A percentile compares a stretch with the other conserved stretches of the same genome.
Conservation (phyloP, 257 asterid species). For the Ilex asprella region DNA sequence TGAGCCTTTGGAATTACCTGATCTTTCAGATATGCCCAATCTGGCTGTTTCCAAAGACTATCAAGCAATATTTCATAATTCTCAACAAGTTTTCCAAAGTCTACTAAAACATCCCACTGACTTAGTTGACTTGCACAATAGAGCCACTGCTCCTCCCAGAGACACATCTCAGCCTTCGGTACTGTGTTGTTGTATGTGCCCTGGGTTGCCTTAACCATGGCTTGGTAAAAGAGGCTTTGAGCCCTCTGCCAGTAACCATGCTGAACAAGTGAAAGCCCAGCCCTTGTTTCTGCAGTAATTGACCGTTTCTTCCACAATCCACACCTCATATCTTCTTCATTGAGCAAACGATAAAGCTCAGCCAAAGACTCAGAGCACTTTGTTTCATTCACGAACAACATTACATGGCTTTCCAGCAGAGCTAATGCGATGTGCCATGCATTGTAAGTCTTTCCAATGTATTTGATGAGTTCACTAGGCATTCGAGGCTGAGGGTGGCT, state of each 20-base stretch:
- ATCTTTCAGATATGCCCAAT: conserved; percentile 88
- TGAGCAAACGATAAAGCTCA: conserved; percentile 92
- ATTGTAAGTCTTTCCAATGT: conserved; percentile 94
- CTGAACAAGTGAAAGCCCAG: conserved; percentile 97
- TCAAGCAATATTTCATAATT: conserved; percentile 92
- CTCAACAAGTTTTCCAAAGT: conserved; percentile 87
- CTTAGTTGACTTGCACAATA: conserved; percentile 91
- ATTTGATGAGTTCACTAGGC: conserved; percentile 97
- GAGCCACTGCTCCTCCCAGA: conserved; percentile 99
- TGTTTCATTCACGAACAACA: conserved; percentile 84
- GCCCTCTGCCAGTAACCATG: conserved; percentile 99
- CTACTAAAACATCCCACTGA: conserved; percentile 96
- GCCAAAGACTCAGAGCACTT: conserved; percentile 98
- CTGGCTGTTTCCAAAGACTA: conserved; percentile 99
- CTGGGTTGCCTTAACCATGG: conserved; percentile 98
- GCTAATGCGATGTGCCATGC: conserved; percentile 96
- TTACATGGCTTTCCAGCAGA: conserved; percentile 93
- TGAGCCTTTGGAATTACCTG: conserved; percentile 95
- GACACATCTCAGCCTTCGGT: conserved; percentile 99
- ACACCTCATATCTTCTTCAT: conserved; percentile 99
- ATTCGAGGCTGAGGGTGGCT: conserved; percentile 99
- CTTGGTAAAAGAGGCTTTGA: conserved; percentile 92
- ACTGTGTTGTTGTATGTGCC: conserved; percentile 95
- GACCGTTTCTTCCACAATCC: conserved; percentile 98
- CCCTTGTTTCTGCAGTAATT: conserved; percentile 84